Conservation (phyloP, 345 rosid species). For the Noccaea bulbosa region DNA sequence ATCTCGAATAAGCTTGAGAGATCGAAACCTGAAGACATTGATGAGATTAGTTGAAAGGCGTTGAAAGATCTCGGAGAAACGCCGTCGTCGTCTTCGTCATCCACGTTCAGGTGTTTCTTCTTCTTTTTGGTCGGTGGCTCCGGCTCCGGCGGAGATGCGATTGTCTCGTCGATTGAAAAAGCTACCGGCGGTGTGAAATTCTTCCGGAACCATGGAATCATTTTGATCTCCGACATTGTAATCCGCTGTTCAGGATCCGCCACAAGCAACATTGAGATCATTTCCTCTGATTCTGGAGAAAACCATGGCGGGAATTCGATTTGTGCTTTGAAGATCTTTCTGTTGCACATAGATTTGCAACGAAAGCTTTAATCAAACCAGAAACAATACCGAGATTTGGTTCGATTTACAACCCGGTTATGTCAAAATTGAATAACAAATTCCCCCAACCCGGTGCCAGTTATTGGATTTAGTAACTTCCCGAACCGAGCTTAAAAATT, state of each 20-base stretch:
- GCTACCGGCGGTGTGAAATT: constrained; percentile 52
- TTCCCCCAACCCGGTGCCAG: too few relatives aligned
- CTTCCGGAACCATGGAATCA: constrained; percentile 68
- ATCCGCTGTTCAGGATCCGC: constrained; percentile 68
- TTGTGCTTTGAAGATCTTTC: constrained; percentile 63
- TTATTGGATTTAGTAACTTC: too few relatives aligned
- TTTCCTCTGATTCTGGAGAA: constrained; percentile 52
- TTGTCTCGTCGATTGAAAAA: constrained; percentile 45
- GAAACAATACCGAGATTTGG: not conserved
- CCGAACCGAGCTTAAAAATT: too few relatives aligned
- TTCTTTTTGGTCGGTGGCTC: constrained; percentile 30
- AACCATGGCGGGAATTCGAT: constrained; percentile 73
- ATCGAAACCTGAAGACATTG: constrained; percentile 85
- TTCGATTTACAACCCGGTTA: not conserved
- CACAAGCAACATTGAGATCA: constrained; percentile 63
- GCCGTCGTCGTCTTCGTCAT: not conserved
- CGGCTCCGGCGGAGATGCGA: constrained; percentile 40
- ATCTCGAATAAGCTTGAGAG: constrained; percentile 71
- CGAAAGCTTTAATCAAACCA: not conserved
- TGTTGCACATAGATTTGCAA: constrained; percentile 48
- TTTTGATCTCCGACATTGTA: constrained; percentile 63
- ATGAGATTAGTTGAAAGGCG: constrained; percentile 74
- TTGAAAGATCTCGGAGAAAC: constrained; percentile 53
- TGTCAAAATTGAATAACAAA: not conserved
- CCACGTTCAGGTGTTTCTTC: not conserved